A percentile compares a stretch with the other conserved stretches of the same genome.
phyloP scores from a whole-genome alignment of 1,284 basidiomycete species.

The Pseudozyma thailandica region DNA sequence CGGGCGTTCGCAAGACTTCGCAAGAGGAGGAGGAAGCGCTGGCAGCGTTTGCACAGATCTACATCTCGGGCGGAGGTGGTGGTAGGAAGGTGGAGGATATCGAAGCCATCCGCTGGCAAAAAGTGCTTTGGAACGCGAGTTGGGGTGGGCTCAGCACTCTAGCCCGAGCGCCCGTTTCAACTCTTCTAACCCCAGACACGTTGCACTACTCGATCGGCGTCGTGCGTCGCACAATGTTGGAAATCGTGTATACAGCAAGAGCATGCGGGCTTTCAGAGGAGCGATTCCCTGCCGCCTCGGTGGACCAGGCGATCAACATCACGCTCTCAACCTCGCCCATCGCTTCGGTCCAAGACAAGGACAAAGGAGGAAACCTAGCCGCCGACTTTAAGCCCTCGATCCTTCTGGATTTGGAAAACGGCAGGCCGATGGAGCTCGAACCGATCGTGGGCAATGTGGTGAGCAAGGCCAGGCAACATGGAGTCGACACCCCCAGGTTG shows the following conservation, averaged over 20 bases:
- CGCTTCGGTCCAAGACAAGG: neutral
- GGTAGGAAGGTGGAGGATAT: conserved; percentile 69
- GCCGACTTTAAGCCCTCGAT: conserved; percentile 60
- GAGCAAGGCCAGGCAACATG: conserved; percentile 31
- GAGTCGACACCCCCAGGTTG: conserved; percentile 57
- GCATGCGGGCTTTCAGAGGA: conserved; percentile 58
- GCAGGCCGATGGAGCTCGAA: conserved; percentile 61
- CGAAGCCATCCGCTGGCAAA: conserved; percentile 71
- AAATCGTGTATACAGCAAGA: conserved; percentile 69
- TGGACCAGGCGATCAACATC: conserved; percentile 53
- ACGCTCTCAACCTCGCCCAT: conserved; percentile 36
- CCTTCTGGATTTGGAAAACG: conserved; percentile 59
- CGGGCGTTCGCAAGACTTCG: neutral
- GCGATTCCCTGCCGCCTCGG: conserved; percentile 37
- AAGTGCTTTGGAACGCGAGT: conserved; percentile 66
- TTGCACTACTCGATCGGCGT: conserved; percentile 68
- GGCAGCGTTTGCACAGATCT: conserved; percentile 65
- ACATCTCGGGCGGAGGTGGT: conserved; percentile 68
- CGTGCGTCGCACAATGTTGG: conserved; percentile 68
- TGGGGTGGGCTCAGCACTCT: conserved; percentile 69
- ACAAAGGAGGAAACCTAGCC: conserved; percentile 15
- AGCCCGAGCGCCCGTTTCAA: conserved; percentile 69
- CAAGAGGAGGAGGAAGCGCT: conserved; percentile 61
- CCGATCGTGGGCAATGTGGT: conserved; percentile 57
- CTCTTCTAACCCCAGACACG: conserved; percentile 64